phyloP scores from a whole-genome alignment of 176 grass and related monocot species.

The Typha latifolia region DNA sequence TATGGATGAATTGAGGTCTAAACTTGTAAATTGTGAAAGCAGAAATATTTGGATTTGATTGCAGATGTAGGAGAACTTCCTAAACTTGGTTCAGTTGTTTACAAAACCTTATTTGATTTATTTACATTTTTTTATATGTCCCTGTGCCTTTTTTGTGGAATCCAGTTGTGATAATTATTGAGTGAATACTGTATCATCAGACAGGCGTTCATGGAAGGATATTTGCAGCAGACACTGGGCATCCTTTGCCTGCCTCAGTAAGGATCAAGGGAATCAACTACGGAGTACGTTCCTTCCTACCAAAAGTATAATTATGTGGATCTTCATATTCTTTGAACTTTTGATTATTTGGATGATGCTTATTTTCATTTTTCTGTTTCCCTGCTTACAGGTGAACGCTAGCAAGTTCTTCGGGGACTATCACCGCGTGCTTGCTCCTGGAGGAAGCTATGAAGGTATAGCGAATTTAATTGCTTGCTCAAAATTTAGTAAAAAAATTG shows the following conservation, averaged over 20 bases:
- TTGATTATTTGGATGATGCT: neutral
- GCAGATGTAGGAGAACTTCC: no score
- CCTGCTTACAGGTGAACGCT: conserved; percentile 45
- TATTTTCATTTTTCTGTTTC: neutral
- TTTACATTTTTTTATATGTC: neutral
- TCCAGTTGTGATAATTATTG: neutral
- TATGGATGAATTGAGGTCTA: no score
- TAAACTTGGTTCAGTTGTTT: no score
- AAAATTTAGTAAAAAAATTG: no score
- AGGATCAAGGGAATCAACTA: conserved; percentile 58
- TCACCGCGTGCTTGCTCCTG: conserved; percentile 65
- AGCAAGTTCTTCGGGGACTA: conserved; percentile 62
- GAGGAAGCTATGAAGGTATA: conserved; percentile 68
- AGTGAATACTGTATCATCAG: conserved; percentile 34
- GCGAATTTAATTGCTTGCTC: no score
- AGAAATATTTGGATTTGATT: no score
- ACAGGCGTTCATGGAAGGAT: conserved; percentile 87
- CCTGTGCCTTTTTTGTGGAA: neutral
- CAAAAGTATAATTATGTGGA: neutral
- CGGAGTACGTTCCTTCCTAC: conserved; percentile 36
- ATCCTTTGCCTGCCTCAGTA: conserved; percentile 55
- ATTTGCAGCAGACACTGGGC: conserved; percentile 71
- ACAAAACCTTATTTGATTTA: no score
- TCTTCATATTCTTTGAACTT: neutral
- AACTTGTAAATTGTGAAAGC: no score